Evolutionary conservation across 306 rosid species (phyloP), one percentile per base, ranked within the genome.

Genomic region (Cyclanthera cordifolia): DNA sequence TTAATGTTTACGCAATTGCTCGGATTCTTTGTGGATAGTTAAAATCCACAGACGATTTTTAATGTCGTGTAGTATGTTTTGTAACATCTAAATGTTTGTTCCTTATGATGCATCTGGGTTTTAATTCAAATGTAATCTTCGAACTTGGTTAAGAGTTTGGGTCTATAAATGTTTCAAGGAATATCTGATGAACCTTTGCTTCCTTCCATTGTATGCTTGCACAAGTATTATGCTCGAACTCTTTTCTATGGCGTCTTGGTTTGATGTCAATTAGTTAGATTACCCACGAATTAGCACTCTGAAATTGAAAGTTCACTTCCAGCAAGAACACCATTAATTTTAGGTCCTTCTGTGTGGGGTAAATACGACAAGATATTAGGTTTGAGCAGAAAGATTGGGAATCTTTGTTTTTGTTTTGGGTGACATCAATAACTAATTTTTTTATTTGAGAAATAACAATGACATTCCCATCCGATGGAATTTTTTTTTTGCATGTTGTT

Each of bases 61-160:
- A 24, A 66, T 43, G 55, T 25, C 55, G 43, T 9, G 20, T 66
- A 41, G 71, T 66, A 47, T 66, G 54, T 41, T 66, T 66, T 4
- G 8, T 46, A 47, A 45, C 53, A 64, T 64, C 19, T 21, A 20
- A 41, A 39, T 64, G 69, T 14, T 43, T 43, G 69, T 64, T 23
- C 52, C 69, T 28, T 41, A 12, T 41, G 32, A 25, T 32, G 10
- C 41, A 27, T 56, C 30, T 41, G 53, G 52, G 69, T 39, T 39
- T 37, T 20, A 37, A 23, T 43, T 63, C 48, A 4, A 51, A 12
- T 12, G 4, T 41, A 39, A 20, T 41, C 23, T 21, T 20, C 52
- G 41, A 41, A 63, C 51, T 63, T 41, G 52, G 8, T 64, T 43
- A 64, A 64, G 70, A 43, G 6, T 11, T 28, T 39, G 30, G 5